Conservation (phyloP, 768 basidiomycete species). For the Hebeloma cylindrosporum region DNA sequence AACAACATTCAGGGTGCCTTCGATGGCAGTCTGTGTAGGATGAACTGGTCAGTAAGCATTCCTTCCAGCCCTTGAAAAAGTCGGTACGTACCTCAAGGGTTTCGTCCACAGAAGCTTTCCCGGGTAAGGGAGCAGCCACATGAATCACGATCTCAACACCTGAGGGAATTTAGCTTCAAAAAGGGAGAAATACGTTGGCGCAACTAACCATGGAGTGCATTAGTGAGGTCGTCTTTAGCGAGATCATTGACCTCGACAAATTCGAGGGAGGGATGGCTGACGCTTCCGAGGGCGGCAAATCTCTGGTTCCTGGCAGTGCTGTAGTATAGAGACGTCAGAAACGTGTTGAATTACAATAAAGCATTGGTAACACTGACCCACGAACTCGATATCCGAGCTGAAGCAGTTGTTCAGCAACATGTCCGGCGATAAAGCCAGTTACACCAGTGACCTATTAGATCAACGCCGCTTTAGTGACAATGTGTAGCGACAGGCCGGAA, state of each 20-base stretch:
- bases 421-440: conserved; percentile 41
- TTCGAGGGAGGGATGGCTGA: conserved; percentile 29
- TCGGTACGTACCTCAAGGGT: conserved; percentile 23
- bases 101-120: conserved; percentile 23
- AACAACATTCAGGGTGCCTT: conserved; percentile 42
- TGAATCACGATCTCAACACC: conserved; percentile 50
- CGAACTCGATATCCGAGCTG: conserved; percentile 40
- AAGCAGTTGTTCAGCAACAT: conserved; percentile 34
- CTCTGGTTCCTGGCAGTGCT: conserved; percentile 37
- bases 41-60: background rate
- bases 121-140: conserved; percentile 39
- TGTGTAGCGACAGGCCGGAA: background rate
- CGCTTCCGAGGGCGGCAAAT: conserved; percentile 19
- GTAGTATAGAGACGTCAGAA: background rate
- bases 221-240: conserved; percentile 40
- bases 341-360: background rate
- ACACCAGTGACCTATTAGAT: conserved; percentile 39
- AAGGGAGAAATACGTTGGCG: too few species aligned
- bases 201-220: too few species aligned
- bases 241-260: conserved; percentile 33
- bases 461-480: background rate
- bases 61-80: background rate
- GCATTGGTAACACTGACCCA: conserved; percentile 27
- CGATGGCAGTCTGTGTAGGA: conserved; percentile 33
- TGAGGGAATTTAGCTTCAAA: too few species aligned